Evolutionary conservation across 306 rosid species (phyloP), one percentile per base, ranked within the genome.

Genomic region (Betula pendula): DNA sequence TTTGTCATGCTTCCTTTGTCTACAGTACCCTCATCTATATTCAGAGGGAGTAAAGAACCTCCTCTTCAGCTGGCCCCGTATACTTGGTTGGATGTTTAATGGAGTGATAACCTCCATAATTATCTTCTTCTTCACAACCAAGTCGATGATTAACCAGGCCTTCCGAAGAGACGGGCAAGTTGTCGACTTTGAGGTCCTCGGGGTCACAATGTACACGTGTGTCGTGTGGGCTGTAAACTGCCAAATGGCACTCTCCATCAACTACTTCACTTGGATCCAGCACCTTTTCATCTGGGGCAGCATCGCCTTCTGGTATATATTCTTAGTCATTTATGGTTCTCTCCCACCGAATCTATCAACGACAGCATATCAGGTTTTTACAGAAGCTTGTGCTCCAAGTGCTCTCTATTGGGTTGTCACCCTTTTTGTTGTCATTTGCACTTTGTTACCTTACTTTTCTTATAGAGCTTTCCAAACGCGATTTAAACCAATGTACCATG

Each of bases 261-360:
- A 91, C 87, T 93, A 89, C 91, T 93, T 93, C 90, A 91, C 97
- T 50, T 91, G 97, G 98, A 91, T 93, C 73, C 98, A 93, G 15
- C 98, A 93, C 83, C 81, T 89, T 53, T 88, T 93, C 82, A 85
- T 93, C 79, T 93, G 98, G 98, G 91, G 98, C 5, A 91, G 98
- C 83, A 86, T 93, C 14, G 84, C 68, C 58, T 80, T 88, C 43
- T 93, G 98, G 98, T 91, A 93, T 65, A 68, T 87, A 35, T 93
- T 89, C 82, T 70, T 93, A 75, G n/a, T 91, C 29, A 49, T 85
- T 8, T 91, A 93, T 55, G 97, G 96, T 10, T 85, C 72, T 38
- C 70, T 93, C 69, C 77, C 96, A 3, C 92, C 98, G 4, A 74
- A 20, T 8, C 38, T 81, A 55, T 89, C 98, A 8, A 84, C 96